phyloP scores from a whole-genome alignment of 768 basidiomycete species.

The Hydnomerulius pinastri region DNA sequence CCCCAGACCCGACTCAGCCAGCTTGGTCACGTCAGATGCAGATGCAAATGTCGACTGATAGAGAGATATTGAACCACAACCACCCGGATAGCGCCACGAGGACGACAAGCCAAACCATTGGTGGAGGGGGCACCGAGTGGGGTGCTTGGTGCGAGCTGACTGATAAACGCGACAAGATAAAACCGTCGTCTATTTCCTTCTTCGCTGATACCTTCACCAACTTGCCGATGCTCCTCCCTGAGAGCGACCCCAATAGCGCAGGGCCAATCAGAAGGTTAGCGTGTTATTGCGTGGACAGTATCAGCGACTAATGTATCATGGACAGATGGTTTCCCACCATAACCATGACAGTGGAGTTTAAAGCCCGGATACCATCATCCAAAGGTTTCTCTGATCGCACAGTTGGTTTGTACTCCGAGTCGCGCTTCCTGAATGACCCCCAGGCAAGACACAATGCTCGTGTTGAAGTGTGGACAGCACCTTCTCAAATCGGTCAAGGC shows the following conservation, averaged over 20 bases:
- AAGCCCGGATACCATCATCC: constrained; percentile 54
- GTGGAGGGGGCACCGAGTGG: constrained; percentile 58
- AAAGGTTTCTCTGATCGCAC: constrained; percentile 47
- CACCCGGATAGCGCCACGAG: constrained; percentile 37
- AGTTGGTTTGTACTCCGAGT: constrained; percentile 55
- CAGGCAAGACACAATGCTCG: constrained; percentile 58
- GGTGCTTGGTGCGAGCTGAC: constrained; percentile 53
- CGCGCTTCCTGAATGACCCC: constrained; percentile 54
- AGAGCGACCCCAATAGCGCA: constrained; percentile 39
- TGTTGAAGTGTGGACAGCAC: constrained; percentile 69
- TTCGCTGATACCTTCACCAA: constrained; percentile 56
- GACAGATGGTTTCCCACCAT: constrained; percentile 66
- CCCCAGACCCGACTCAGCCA: constrained; percentile 19
- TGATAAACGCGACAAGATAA: constrained; percentile 49
- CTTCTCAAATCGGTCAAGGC: constrained; percentile 53
- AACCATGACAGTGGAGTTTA: constrained; percentile 62
- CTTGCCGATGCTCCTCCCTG: constrained; percentile 48
- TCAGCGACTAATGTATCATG: background rate
- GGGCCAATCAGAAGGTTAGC: constrained; percentile 14
- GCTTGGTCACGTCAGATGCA: constrained; percentile 40
- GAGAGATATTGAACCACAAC: constrained; percentile 42
- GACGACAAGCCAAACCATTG: constrained; percentile 41
- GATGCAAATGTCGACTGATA: constrained; percentile 43
- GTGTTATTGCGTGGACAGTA: background rate
- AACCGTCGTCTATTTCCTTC: constrained; percentile 51